Evolutionary conservation across 192 early-diverging fungal genomes (phyloP), one percentile per base, ranked within the genome.

Genomic region (Coemansia sp.): DNA sequence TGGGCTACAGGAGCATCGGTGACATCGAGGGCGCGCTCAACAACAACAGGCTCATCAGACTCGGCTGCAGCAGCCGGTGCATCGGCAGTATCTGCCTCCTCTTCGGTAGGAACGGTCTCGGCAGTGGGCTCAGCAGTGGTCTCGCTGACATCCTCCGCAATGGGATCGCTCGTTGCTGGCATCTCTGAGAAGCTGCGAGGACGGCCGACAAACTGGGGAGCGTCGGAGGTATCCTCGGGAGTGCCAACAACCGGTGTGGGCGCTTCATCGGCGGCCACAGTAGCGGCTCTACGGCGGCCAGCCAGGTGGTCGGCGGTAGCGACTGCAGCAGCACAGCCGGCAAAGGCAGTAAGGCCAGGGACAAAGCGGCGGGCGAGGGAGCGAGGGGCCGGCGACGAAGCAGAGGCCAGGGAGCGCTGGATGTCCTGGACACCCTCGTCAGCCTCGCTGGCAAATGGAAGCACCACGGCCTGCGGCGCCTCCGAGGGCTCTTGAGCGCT

Each of bases 301-400:
- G 51, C n/a, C n/a, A n/a, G n/a, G n/a, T 3, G 9, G 3, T 15
- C 2, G 39, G 18, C 1, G 10, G 15, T 5, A 18, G 29, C 17
- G n/a, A 13, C 22, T 38, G 33, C 11, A 4, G 20, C 39, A 34
- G 46, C 19, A n/a, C 29, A 29, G 19, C 18, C 50, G 10, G 60
- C 47, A 46, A 71, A 71, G 5, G 62, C 69, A 37, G 65, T 30
- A 20, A 72, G 50, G 0, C 69, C 69, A n/a, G 69, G 69, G 4
- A 72, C 60, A 65, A 64, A 72, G 18, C 60, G 50, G 6, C 45
- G 44, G 22, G 67, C 25, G 55, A 39, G 34, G 14, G 2, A 9
- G 14, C 15, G 8, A 9, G 8, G n/a, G 19, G 8, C 19, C 2
- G 17, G 15, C 22, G 8, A n/a, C 22, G 8, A 19, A 19, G 1